A percentile compares a stretch with the other conserved stretches of the same genome.
These are phyloP conservation scores for Papiliotrema laurentii DNA, from an alignment of 1,284 basidiomycete species.

Conservation along the genomic window DNA sequence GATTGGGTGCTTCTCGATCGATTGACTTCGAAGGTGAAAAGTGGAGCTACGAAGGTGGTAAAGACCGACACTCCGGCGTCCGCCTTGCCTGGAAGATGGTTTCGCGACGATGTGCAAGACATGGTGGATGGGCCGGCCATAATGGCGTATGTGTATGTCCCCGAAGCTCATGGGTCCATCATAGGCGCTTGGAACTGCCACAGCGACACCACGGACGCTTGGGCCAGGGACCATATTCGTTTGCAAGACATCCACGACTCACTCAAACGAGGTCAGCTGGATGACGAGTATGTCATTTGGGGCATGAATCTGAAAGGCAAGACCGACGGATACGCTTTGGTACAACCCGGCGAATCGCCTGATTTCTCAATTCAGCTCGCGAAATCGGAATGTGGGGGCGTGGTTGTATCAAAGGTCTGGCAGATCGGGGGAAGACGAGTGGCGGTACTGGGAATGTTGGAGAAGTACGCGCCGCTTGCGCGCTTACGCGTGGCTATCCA, in stretches of 20 bases:
- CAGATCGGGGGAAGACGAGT: slow-evolving; percentile 6
- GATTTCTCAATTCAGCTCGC: slow-evolving; percentile 8
- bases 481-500: too few species aligned
- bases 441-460: slow-evolving; percentile 24
- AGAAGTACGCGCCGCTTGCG: slow-evolving; percentile 24
- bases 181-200: slow-evolving; percentile 25
- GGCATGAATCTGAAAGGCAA: neutral
- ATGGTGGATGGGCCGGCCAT: slow-evolving; percentile 16
- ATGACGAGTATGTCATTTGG: neutral
- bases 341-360: neutral
- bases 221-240: slow-evolving; percentile 11
- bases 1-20: slow-evolving; percentile 13
- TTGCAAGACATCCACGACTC: slow-evolving; percentile 16
- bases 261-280: slow-evolving; percentile 7
- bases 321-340: neutral
- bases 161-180: slow-evolving; percentile 12
- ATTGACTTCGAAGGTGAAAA: slow-evolving; percentile 10
- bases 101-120: slow-evolving; percentile 18
- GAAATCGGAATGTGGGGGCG: slow-evolving; percentile 13
- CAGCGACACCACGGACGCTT: slow-evolving; percentile 4
- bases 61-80: slow-evolving; percentile 6
- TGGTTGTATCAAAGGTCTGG: slow-evolving; percentile 16
- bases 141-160: slow-evolving; percentile 9
- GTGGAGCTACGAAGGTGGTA: slow-evolving; percentile 10
- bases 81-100: slow-evolving; percentile 13